Evolutionary conservation across 805 yeast species (phyloP).

Genomic region (Zygosaccharomyces rouxii): DNA sequence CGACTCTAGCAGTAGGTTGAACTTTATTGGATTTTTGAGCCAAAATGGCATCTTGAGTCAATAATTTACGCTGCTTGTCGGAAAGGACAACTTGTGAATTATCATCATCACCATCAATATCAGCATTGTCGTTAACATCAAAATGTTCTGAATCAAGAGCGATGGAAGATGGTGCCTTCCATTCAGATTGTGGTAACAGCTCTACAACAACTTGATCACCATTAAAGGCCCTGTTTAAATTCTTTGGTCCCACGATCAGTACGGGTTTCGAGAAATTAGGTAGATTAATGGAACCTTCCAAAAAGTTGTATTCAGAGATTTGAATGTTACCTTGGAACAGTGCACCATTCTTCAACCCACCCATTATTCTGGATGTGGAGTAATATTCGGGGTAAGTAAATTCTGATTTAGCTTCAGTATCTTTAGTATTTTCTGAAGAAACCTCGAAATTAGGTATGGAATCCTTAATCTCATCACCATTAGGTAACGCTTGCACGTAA

Average conservation of each 20-base stretch:
- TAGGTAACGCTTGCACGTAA: slow-evolving; percentile 68
- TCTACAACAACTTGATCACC: slow-evolving; percentile 92
- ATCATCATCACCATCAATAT: slow-evolving; percentile 43
- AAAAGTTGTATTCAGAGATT: slow-evolving; percentile 78
- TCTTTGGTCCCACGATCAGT: slow-evolving; percentile 74
- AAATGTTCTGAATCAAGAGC: slow-evolving; percentile 71
- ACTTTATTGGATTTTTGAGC: slow-evolving; percentile 51
- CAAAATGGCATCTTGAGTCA: slow-evolving; percentile 71
- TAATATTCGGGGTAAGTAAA: slow-evolving; percentile 72
- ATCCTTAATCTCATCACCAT: slow-evolving; percentile 71
- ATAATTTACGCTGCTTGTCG: slow-evolving; percentile 47
- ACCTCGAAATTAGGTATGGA: slow-evolving; percentile 59
- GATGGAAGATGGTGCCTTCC: slow-evolving; percentile 82
- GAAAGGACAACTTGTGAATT: slow-evolving; percentile 46
- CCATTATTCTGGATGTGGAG: slow-evolving; percentile 75
- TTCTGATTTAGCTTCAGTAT: slow-evolving; percentile 39
- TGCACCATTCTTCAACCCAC: slow-evolving; percentile 84
- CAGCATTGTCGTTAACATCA: slow-evolving; percentile 57
- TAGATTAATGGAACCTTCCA: slow-evolving; percentile 78
- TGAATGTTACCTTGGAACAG: slow-evolving; percentile 79
- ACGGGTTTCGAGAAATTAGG: slow-evolving; percentile 76
- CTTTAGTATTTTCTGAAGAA: slow-evolving; percentile 20
- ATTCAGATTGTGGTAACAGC: slow-evolving; percentile 73
- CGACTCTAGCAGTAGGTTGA: slow-evolving; percentile 93
- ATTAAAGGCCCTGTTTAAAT: slow-evolving; percentile 84